Evolutionary conservation across 202 grass and related monocot genomes (phyloP).

Genomic region (Brachypodium distachyon): DNA sequence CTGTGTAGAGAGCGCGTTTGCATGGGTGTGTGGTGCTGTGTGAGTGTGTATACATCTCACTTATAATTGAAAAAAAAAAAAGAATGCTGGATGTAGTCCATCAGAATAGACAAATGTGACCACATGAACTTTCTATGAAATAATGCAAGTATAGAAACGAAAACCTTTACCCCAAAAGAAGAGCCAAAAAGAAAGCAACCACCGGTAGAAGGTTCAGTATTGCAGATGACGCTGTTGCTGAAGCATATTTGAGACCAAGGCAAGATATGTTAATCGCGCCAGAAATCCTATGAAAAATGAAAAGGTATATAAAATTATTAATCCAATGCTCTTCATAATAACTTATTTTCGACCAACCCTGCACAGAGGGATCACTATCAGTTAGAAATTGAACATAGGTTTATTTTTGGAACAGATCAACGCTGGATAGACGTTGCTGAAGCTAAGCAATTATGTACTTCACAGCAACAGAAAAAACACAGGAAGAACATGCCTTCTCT

Average conservation of each 20-base stretch:
- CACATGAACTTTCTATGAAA: too few relatives aligned
- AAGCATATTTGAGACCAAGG: conserved; percentile 17
- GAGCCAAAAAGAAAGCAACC: conserved; percentile 30
- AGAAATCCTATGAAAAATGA: conserved; percentile 13
- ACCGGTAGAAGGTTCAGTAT: conserved; percentile 26
- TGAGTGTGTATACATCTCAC: too few relatives aligned
- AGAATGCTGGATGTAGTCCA: too few relatives aligned
- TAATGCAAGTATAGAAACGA: background rate
- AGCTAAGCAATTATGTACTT: background rate
- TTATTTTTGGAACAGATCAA: background rate
- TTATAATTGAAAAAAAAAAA: too few relatives aligned
- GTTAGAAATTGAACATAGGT: background rate
- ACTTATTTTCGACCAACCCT: background rate
- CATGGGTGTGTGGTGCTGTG: too few relatives aligned
- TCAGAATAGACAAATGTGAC: too few relatives aligned
- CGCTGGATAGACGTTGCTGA: background rate
- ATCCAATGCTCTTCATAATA: background rate
- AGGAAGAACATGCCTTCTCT: too few relatives aligned
- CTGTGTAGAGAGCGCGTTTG: too few relatives aligned
- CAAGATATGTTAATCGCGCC: conserved; percentile 20
- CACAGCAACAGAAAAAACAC: too few relatives aligned
- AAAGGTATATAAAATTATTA: background rate
- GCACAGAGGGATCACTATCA: background rate
- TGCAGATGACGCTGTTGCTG: conserved; percentile 27
- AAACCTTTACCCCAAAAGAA: conserved; percentile 8